Evolutionary conservation across 2,329 filamentous ascomycete genomes (phyloP).

Genomic region (Parastagonospora nodorum): DNA sequence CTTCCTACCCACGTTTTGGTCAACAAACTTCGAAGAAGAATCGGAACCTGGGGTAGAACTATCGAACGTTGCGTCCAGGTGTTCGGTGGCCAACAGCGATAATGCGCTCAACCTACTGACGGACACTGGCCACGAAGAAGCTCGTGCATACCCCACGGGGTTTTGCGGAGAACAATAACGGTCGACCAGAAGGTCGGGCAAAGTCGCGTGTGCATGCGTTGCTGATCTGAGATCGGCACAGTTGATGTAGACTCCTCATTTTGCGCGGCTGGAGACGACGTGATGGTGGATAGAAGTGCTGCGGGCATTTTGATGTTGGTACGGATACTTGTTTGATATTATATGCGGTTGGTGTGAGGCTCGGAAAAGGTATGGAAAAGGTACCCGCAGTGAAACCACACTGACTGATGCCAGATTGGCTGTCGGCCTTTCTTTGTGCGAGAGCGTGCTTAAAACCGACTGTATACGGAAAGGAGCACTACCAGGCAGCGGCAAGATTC

Average conservation of each 20-base stretch:
- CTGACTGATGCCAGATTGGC: neutral
- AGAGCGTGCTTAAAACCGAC: too few species aligned
- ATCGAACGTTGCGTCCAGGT: slow-evolving; percentile 3
- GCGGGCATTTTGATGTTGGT: too few species aligned
- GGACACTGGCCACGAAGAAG: slow-evolving; percentile 2
- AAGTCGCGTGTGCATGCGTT: slow-evolving; percentile 1
- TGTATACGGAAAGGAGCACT: too few species aligned
- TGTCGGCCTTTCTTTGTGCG: neutral
- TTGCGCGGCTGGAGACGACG: neutral
- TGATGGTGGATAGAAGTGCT: neutral
- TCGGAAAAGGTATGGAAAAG: slow-evolving; percentile 2
- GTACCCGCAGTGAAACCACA: neutral
- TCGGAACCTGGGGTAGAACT: slow-evolving; percentile 4
- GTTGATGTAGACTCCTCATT: neutral
- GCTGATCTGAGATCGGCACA: neutral
- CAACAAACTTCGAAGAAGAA: slow-evolving; percentile 4
- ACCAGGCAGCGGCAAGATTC: too few species aligned
- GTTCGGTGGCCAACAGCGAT: neutral
- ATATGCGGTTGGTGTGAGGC: neutral
- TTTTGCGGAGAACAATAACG: slow-evolving; percentile 6
- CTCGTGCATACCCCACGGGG: slow-evolving; percentile 21
- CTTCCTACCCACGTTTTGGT: too few species aligned
- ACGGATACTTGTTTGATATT: neutral
- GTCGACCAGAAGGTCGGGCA: slow-evolving; percentile 12
- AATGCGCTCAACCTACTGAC: neutral